phyloP scores from a whole-genome alignment of 768 basidiomycete genomes.

The Boletus rubescentipes region DNA sequence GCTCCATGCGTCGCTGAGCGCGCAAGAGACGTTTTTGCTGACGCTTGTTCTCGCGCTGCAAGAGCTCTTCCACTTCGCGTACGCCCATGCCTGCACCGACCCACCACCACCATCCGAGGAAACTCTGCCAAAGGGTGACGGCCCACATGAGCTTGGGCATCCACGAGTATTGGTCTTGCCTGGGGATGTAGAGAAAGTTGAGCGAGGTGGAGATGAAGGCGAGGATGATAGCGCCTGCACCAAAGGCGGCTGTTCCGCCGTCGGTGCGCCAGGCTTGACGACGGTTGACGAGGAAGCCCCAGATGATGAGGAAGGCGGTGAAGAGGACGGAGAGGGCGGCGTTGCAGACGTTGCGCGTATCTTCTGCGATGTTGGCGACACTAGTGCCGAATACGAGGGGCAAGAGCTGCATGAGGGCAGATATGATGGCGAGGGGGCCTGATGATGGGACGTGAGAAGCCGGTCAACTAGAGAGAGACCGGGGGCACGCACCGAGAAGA shows the following conservation, averaged over 20 bases:
- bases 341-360: conserved; percentile 92
- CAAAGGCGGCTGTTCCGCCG: conserved; percentile 94
- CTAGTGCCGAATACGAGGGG: conserved; percentile 45
- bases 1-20: conserved; percentile 47
- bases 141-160: conserved; percentile 87
- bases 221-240: conserved; percentile 77
- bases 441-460: neutral
- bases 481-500: conserved; percentile 64
- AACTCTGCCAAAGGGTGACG: conserved; percentile 95
- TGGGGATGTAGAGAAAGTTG: conserved; percentile 84
- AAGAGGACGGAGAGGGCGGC: conserved; percentile 95
- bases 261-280: conserved; percentile 94
- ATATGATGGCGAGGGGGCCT: conserved; percentile 84
- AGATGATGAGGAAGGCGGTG: conserved; percentile 83
- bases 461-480: neutral
- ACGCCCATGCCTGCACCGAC: conserved; percentile 88
- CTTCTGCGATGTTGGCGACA: conserved; percentile 59
- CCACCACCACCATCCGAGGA: conserved; percentile 99
- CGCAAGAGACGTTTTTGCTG: conserved; percentile 46
- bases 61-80: conserved; percentile 65
- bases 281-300: conserved; percentile 91
- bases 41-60: conserved; percentile 53
- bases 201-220: conserved; percentile 81
- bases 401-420: conserved; percentile 82
- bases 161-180: conserved; percentile 88